phyloP scores from a whole-genome alignment of 1,284 basidiomycete genomes.

The Malassezia furfur region DNA sequence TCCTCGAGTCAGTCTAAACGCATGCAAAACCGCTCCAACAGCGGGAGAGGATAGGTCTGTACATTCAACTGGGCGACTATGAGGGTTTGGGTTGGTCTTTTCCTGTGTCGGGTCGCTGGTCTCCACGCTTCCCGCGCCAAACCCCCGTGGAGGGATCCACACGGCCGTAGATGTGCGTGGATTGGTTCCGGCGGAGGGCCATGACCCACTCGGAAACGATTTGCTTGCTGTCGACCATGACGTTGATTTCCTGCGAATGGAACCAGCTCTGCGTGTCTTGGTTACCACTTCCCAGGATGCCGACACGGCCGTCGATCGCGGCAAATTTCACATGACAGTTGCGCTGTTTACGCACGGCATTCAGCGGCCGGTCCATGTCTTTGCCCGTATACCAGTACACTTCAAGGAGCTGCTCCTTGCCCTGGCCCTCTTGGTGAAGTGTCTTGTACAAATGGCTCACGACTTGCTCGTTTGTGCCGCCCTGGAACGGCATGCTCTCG shows the following conservation, averaged over 20 bases:
- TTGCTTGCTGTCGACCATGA: constrained; percentile 61
- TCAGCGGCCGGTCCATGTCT: constrained; percentile 63
- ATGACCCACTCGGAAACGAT: constrained; percentile 61
- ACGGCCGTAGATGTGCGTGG: constrained; percentile 59
- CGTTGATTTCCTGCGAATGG: constrained; percentile 68
- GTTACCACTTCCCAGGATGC: constrained; percentile 63
- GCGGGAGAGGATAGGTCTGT: not conserved
- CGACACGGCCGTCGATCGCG: constrained; percentile 61
- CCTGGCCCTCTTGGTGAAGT: constrained; percentile 35
- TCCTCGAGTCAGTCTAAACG: not conserved
- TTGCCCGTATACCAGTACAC: constrained; percentile 61
- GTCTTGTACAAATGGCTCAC: constrained; percentile 57
- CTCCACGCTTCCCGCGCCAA: constrained; percentile 56
- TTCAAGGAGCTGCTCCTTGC: constrained; percentile 54
- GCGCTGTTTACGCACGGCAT: constrained; percentile 63
- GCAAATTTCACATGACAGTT: constrained; percentile 64
- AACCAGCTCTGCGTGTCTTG: constrained; percentile 61
- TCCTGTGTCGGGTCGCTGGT: constrained; percentile 33
- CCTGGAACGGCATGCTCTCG: constrained; percentile 65
- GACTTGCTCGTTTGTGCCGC: constrained; percentile 70
- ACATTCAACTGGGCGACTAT: not conserved
- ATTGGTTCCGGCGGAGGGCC: constrained; percentile 60
- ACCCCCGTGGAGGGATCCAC: constrained; percentile 60
- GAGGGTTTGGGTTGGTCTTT: not conserved
- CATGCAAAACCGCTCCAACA: not conserved